Evolutionary conservation across 1,284 basidiomycete species (phyloP), one percentile per base, ranked within the genome.

Genomic region (Cutaneotrichosporon cavernicola): DNA sequence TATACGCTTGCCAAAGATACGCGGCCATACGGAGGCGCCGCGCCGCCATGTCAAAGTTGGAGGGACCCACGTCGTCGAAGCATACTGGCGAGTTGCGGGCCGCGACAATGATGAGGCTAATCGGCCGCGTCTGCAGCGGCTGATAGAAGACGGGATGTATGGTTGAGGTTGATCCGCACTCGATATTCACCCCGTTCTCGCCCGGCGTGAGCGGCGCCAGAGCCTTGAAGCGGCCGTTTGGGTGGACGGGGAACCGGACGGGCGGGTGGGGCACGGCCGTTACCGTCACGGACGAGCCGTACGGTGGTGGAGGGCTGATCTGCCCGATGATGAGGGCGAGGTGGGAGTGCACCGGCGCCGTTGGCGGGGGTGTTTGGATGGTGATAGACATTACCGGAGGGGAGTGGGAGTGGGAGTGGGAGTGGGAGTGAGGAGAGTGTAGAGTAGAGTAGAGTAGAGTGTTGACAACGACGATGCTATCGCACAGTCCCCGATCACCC

Each of bases 1-100:
- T 64, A 55, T 64, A 64, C 11, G 53, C 53, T 11, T 64, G 63
- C 58, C 58, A 64, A 31, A 64, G 58, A 36, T 56, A 64, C 10
- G 62, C 62, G 14, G 58, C 62, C 58, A 64, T 60, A 53, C 62
- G 62, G n/a, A 60, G 31, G 7, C 62, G 62, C 8, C 52, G 32
- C 21, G 56, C 47, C 26, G 62, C 62, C 22, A 32, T 53, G 58
- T 64, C 58, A n/a, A 56, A 5, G 36, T 22, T 60, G 11, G 62
- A 56, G 14, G 32, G 58, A 14, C 34, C 26, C 10, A 60, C 58
- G 16, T 64, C 62, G 62, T 64, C 62, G 47, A 55, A 64, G 5
- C n/a, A 9, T n/a, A 60, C 43, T 6, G 31, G 52, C 36, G 62
- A 64, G 58, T 64, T 58, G 22, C 58, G 52, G 9, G 32, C 62